These are phyloP conservation scores for Kwoniella shandongensis DNA, from an alignment of 768 basidiomycete genomes.

Conservation along the genomic window DNA sequence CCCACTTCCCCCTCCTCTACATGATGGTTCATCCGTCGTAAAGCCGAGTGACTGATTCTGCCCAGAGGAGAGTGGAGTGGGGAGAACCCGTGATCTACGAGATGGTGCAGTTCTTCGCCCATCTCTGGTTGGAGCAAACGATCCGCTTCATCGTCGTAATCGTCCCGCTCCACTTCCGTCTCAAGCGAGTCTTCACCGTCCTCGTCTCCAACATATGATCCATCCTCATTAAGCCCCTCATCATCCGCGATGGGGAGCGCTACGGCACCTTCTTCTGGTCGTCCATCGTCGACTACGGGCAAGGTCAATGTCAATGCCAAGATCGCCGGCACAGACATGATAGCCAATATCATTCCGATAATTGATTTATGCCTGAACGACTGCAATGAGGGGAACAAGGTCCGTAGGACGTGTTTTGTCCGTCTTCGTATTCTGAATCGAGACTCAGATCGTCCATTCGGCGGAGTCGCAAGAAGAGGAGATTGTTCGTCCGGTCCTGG, in stretches of 20 bases:
- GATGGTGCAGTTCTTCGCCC: constrained; percentile 47
- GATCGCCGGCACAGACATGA: constrained; percentile 85
- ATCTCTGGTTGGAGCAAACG: constrained; percentile 31
- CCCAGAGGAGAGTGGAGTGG: constrained; percentile 38
- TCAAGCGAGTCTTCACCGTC: constrained; percentile 12
- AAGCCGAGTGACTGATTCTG: constrained; percentile 28
- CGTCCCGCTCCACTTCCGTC: not conserved
- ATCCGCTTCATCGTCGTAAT: constrained; percentile 30
- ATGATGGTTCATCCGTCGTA: constrained; percentile 15
- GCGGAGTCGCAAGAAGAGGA: constrained; percentile 31
- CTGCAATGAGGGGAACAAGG: constrained; percentile 82
- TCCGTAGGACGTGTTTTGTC: constrained; percentile 57
- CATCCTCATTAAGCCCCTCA: constrained; percentile 67
- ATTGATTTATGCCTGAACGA: constrained; percentile 69
- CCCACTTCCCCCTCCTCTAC: constrained; percentile 9
- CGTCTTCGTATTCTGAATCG: constrained; percentile 31
- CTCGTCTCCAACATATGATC: constrained; percentile 59
- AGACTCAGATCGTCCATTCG: constrained; percentile 25
- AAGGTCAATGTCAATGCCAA: constrained; percentile 81
- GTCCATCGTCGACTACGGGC: constrained; percentile 75
- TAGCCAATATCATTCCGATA: constrained; percentile 67
- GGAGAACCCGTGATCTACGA: constrained; percentile 42
- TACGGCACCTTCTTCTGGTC: constrained; percentile 35
- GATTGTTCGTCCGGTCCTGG: not conserved
- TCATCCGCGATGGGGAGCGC: constrained; percentile 61